Conservation (phyloP, 2,329 filamentous ascomycete genomes). For the Nothopassalora personata region DNA sequence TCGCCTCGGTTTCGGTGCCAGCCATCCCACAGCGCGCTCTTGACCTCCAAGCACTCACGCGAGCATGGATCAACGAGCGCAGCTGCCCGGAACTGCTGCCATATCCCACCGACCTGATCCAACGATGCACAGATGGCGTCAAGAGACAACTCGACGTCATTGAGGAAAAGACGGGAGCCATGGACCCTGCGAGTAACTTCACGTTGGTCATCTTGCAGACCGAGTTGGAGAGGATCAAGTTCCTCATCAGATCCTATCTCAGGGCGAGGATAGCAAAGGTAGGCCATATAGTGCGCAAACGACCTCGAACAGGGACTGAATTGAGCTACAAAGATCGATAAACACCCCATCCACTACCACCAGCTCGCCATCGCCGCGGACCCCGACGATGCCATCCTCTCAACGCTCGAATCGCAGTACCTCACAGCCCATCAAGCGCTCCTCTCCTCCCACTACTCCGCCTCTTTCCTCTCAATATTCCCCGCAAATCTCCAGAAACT, state of each 20-base stretch:
- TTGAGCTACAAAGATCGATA: slow-evolving; percentile 57
- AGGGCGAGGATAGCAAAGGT: slow-evolving; percentile 85
- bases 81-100: slow-evolving; percentile 82
- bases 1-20: slow-evolving; percentile 44
- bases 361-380: slow-evolving; percentile 36
- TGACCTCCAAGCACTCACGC: slow-evolving; percentile 83
- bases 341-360: slow-evolving; percentile 68
- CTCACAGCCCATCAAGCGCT: slow-evolving; percentile 79
- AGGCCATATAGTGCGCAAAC: slow-evolving; percentile 6
- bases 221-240: slow-evolving; percentile 91
- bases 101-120: slow-evolving; percentile 71
- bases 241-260: slow-evolving; percentile 75
- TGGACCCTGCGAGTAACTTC: slow-evolving; percentile 89
- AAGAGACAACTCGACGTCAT: slow-evolving; percentile 33
- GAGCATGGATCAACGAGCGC: slow-evolving; percentile 89
- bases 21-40: slow-evolving; percentile 53
- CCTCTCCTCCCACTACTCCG: slow-evolving; percentile 75
- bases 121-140: slow-evolving; percentile 66
- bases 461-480: slow-evolving; percentile 79
- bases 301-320: too few species aligned
- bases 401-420: slow-evolving; percentile 72
- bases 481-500: slow-evolving; percentile 73
- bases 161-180: slow-evolving; percentile 65
- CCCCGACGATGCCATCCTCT: slow-evolving; percentile 49
- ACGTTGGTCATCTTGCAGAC: slow-evolving; percentile 92